phyloP scores from a whole-genome alignment of 257 asterid species.

The Solanum lycopersicoides region DNA sequence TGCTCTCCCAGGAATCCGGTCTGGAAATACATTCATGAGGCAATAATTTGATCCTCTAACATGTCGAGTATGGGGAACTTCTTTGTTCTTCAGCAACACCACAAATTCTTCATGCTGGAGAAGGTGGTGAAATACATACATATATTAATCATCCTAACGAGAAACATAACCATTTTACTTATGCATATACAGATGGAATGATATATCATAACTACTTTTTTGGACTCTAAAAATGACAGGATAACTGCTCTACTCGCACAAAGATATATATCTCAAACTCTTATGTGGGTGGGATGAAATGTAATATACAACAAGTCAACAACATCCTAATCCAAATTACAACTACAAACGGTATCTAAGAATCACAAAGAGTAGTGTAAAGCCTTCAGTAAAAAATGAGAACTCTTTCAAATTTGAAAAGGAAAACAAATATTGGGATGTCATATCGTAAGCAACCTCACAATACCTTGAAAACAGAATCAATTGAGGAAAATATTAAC shows the following conservation, averaged over 20 bases:
- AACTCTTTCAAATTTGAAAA: not conserved
- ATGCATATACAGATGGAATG: not conserved
- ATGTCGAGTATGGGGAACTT: slow-evolving; percentile 85
- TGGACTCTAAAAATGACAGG: not conserved
- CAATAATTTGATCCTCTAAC: slow-evolving; percentile 89
- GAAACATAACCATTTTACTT: not conserved
- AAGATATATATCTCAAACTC: not conserved
- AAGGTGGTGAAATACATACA: not conserved
- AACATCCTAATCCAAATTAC: not conserved
- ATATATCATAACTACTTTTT: not conserved
- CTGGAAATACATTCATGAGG: slow-evolving; percentile 82
- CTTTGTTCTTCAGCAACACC: slow-evolving; percentile 40
- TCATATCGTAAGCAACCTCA: not conserved
- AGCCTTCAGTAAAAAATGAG: not conserved
- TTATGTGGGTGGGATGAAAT: not conserved
- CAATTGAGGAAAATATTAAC: not conserved
- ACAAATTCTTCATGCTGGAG: slow-evolving; percentile 81
- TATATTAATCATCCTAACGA: not conserved
- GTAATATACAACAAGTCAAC: not conserved
- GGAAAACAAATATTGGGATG: not conserved
- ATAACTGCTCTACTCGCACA: not conserved
- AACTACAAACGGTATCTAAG: not conserved
- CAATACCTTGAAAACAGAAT: not conserved
- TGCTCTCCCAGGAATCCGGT: slow-evolving; percentile 87
- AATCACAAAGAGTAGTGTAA: not conserved